Conservation (phyloP, 2,329 filamentous ascomycete species). For the Cryphonectria radicalis region DNA sequence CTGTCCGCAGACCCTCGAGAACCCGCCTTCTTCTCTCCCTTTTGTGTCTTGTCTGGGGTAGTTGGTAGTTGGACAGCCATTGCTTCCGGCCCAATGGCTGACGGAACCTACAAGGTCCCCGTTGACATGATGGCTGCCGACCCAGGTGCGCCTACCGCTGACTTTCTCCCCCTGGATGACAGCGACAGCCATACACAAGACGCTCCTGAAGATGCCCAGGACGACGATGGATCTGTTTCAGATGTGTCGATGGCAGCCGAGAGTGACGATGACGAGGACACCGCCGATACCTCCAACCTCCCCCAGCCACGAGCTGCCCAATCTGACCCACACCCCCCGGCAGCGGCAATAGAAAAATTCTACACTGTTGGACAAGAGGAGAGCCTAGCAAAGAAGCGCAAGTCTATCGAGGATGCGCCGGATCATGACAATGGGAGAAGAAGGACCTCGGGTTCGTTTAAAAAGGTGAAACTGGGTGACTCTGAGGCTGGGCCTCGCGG, state of each 20-base stretch:
- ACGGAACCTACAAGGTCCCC: slow-evolving; percentile 13
- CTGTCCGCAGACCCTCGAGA: slow-evolving; percentile 4
- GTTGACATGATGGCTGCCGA: slow-evolving; percentile 23
- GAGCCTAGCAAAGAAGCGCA: slow-evolving; percentile 37
- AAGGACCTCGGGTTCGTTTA: slow-evolving; percentile 26
- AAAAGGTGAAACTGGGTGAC: slow-evolving; percentile 38
- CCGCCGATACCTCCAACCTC: slow-evolving; percentile 19
- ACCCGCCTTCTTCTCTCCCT: slow-evolving; percentile 13
- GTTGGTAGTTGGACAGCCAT: slow-evolving; percentile 12
- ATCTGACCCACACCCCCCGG: slow-evolving; percentile 9
- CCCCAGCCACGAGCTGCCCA: slow-evolving; percentile 10
- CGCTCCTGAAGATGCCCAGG: slow-evolving; percentile 15
- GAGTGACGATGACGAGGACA: slow-evolving; percentile 38
- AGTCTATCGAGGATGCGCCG: slow-evolving; percentile 29
- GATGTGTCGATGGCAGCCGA: slow-evolving; percentile 43
- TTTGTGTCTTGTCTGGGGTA: slow-evolving; percentile 20
- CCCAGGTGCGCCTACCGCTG: slow-evolving; percentile 25
- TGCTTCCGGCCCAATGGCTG: slow-evolving; percentile 27
- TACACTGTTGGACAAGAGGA: slow-evolving; percentile 30
- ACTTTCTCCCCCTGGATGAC: slow-evolving; percentile 30
- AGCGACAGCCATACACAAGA: slow-evolving; percentile 26
- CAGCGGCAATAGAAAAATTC: slow-evolving; percentile 28
- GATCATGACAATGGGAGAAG: slow-evolving; percentile 17
- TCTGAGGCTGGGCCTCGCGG: slow-evolving; percentile 19
- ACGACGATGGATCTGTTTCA: slow-evolving; percentile 37